Conservation (phyloP, 2,329 filamentous ascomycete species). For the Pseudogymnoascus sp. region DNA sequence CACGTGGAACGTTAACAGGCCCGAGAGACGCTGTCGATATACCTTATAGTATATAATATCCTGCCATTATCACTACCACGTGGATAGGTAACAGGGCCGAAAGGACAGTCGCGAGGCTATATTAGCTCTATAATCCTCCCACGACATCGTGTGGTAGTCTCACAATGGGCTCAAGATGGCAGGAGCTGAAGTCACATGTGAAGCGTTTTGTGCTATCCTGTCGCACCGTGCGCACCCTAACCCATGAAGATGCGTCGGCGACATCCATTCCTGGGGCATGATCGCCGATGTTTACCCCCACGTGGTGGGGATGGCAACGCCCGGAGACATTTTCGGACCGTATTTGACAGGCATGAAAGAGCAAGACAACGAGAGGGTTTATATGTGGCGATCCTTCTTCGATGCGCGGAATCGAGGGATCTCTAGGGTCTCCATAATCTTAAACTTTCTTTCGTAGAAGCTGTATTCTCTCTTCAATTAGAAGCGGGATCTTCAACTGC, state of each 20-base stretch:
- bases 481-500: background rate
- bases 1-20: constrained; percentile 7
- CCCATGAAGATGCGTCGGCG: background rate
- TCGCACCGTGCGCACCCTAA: background rate
- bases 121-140: background rate
- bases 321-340: background rate
- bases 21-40: background rate
- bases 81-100: constrained; percentile 1
- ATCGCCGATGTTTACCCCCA: background rate
- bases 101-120: constrained; percentile 1
- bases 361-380: background rate
- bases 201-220: background rate
- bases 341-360: background rate
- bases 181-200: constrained; percentile 2
- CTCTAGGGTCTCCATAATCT: background rate
- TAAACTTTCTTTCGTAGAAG: constrained; percentile 4
- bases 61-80: constrained; percentile 1
- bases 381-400: background rate
- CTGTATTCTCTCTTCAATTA: background rate
- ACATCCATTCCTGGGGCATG: background rate
- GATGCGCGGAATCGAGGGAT: background rate
- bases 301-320: background rate
- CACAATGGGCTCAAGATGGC: background rate
- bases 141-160: background rate
- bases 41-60: background rate